Conservation (phyloP, 75 land plant species). For the Gnetum montanum region DNA sequence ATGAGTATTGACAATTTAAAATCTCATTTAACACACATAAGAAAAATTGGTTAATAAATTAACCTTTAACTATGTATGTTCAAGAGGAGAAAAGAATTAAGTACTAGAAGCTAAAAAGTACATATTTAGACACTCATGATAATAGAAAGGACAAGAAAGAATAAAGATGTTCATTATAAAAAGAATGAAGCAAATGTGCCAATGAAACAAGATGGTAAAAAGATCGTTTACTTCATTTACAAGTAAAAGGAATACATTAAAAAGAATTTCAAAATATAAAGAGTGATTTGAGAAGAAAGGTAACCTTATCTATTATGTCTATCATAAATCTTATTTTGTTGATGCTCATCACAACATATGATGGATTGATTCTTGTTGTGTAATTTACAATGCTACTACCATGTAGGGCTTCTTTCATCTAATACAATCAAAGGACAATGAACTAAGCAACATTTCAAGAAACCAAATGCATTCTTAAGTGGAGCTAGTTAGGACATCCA, state of each 20-base stretch:
- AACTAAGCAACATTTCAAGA: background rate
- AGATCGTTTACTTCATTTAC: background rate
- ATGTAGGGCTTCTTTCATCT: background rate
- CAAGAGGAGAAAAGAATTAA: too few relatives aligned
- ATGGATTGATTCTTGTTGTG: too few relatives aligned
- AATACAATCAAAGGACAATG: constrained; percentile 5
- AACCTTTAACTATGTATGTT: constrained; percentile 20
- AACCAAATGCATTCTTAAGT: too few relatives aligned
- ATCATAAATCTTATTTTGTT: constrained; percentile 6
- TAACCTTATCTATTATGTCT: constrained; percentile 2
- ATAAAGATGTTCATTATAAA: background rate
- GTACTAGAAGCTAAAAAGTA: constrained; percentile 2
- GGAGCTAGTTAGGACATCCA: too few relatives aligned
- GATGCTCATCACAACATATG: background rate
- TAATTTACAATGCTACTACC: background rate
- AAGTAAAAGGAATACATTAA: background rate
- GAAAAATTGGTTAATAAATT: constrained; percentile 27
- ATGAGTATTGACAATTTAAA: constrained; percentile 18
- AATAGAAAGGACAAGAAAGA: background rate
- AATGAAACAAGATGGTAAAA: too few relatives aligned
- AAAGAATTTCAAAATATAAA: constrained; percentile 2
- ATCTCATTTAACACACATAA: constrained; percentile 30
- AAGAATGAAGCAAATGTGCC: too few relatives aligned
- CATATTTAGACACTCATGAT: constrained; percentile 2
- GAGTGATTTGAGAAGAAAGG: constrained; percentile 1